Base-by-base conservation (phyloP, 495 filamentous ascomycete species). In the Penicillium lagena region DNA sequence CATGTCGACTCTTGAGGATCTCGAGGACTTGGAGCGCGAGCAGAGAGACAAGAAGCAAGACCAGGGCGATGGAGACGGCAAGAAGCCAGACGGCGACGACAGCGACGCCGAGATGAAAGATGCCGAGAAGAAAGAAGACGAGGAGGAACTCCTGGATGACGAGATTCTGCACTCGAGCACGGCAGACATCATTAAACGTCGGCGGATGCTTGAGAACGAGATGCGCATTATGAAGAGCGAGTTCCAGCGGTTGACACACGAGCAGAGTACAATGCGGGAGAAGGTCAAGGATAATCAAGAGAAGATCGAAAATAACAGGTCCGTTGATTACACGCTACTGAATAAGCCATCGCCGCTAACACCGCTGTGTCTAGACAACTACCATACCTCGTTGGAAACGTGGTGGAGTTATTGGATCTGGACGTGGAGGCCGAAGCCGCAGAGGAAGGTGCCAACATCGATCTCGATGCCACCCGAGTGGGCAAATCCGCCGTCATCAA, bases 401-500 rank as follows among this genome's bases (percentile, higher is more conserved):
- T 98, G 27, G 94, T 98, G 36, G 93, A 98, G 62, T 80, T 98
- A 32, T 72, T 98, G 48, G 93, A 98, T 58, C 86, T 98, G 35
- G 93, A 97, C 59, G 93, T 95, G 47, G 91, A 90, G 33, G 91
- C 87, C 40, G 93, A 97, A 64, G 91, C 90, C 7, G 88, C 85
- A 33, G 94, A 97, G 70, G 93, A 98, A 65, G 93, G 93, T 30
- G 93, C 93, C 51, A 97, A 99, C 60, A 95, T 97, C 66, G 93
- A 99, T 63, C 78, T 99, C 29, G 93, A 99, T 68, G 93, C 94
- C 49, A 96, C 90, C 29, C 81, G 93, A 37, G 88, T 96, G 10
- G 93, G 93, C 65, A 97, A 97, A 67, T 96, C 91, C 7, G 93
- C 94, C 34, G 94, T 99, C 60, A 97, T 99, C 79, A 99, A 99